These are phyloP conservation scores for Candida pseudocylindracea DNA, from an alignment of 1,139 yeast genomes.

Conservation along the genomic window DNA sequence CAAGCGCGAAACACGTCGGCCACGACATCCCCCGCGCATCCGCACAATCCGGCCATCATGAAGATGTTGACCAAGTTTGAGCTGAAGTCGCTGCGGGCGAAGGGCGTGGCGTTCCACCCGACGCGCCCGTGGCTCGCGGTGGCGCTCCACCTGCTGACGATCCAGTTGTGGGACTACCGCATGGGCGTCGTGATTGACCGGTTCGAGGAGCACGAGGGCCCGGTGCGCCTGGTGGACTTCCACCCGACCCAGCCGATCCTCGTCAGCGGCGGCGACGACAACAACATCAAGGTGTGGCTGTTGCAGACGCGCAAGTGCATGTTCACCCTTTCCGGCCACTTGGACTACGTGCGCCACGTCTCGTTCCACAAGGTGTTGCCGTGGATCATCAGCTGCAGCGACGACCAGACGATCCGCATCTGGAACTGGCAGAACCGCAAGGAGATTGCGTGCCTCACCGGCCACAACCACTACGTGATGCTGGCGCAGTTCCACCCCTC, in stretches of 20 bases:
- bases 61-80: constrained; percentile 97
- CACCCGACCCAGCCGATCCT: constrained; percentile 96
- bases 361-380: constrained; percentile 93
- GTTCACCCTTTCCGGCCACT: constrained; percentile 79
- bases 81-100: constrained; percentile 95
- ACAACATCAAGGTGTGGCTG: constrained; percentile 91
- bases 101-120: constrained; percentile 97
- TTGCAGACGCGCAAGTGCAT: constrained; percentile 76
- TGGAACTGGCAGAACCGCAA: constrained; percentile 99
- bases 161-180: constrained; percentile 97
- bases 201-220: constrained; percentile 96
- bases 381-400: constrained; percentile 92
- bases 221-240: constrained; percentile 86
- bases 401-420: constrained; percentile 94
- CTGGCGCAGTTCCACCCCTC: constrained; percentile 95
- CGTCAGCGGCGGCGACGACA: constrained; percentile 96
- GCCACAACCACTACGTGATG: constrained; percentile 97
- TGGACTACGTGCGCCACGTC: constrained; percentile 89
- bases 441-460: constrained; percentile 91
- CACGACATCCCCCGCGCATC: too few species aligned
- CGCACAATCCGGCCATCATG: constrained; percentile 22
- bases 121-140: constrained; percentile 93
- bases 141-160: constrained; percentile 82
- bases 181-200: constrained; percentile 96
- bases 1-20: too few species aligned